These are phyloP conservation scores for Fusarium vanettenii DNA, from an alignment of 2,329 filamentous ascomycete genomes.

Conservation along the genomic window DNA sequence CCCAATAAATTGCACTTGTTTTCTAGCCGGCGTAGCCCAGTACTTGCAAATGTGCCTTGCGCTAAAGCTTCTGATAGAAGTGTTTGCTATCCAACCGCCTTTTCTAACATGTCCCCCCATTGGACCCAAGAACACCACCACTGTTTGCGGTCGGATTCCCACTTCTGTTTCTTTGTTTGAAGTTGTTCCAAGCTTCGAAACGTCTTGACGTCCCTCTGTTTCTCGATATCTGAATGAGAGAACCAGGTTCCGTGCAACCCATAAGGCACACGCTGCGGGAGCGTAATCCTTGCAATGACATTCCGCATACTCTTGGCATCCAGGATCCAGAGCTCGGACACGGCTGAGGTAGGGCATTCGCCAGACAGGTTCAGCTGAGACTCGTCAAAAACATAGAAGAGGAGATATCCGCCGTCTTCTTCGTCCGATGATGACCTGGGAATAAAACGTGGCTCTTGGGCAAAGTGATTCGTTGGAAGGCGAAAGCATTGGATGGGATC, in stretches of 20 bases:
- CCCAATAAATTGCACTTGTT: neutral
- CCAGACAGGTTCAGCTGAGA: constrained; percentile 66
- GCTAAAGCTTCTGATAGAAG: accelerated
- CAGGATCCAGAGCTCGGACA: constrained; percentile 76
- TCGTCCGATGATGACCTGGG: constrained; percentile 51
- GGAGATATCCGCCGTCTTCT: constrained; percentile 74
- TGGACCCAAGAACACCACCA: neutral
- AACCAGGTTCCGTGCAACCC: constrained; percentile 76
- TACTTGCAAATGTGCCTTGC: neutral
- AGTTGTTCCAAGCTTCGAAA: constrained; percentile 5
- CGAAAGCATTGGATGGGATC: constrained; percentile 72
- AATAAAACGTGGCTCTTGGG: constrained; percentile 76
- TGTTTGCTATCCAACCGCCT: neutral
- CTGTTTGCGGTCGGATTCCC: neutral
- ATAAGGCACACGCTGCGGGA: constrained; percentile 77
- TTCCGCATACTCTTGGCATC: constrained; percentile 72
- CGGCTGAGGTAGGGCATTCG: constrained; percentile 56
- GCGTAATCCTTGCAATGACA: constrained; percentile 66
- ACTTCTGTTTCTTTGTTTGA: neutral
- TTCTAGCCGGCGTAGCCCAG: accelerated
- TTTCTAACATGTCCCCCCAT: constrained; percentile 4
- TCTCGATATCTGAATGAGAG: constrained; percentile 60
- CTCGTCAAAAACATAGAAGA: constrained; percentile 79
- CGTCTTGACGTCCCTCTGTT: constrained; percentile 53
- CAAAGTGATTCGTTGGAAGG: constrained; percentile 70